Evolutionary conservation across 345 rosid species (phyloP).

Genomic region (Limnanthes douglasii): DNA sequence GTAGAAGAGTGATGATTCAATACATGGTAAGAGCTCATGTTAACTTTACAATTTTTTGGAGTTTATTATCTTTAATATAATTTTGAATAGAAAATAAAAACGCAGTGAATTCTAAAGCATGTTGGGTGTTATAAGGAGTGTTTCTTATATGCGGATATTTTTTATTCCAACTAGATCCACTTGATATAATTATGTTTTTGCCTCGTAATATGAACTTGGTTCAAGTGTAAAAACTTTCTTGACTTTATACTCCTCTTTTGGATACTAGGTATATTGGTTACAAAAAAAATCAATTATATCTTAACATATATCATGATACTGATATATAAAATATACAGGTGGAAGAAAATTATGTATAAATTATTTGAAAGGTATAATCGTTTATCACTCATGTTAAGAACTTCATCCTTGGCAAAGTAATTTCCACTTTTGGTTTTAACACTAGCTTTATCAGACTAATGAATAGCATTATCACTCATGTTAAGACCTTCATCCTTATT

Average conservation of each 20-base stretch:
- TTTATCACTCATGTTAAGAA: too few species aligned
- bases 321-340: slow-evolving; percentile 2
- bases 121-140: too few species aligned
- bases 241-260: slow-evolving; percentile 14
- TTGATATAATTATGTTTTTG: slow-evolving; percentile 13
- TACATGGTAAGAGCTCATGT: too few species aligned
- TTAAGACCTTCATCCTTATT: too few species aligned
- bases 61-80: too few species aligned
- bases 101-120: neutral
- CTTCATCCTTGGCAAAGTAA: too few species aligned
- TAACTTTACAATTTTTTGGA: too few species aligned
- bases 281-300: neutral
- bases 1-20: too few species aligned
- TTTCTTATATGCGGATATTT: slow-evolving; percentile 8
- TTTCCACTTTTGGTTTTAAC: too few species aligned
- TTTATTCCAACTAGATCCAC: slow-evolving; percentile 11
- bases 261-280: slow-evolving; percentile 5
- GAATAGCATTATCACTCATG: too few species aligned
- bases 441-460: too few species aligned
- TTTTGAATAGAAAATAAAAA: too few species aligned
- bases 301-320: neutral
- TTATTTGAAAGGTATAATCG: slow-evolving; percentile 9
- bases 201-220: slow-evolving; percentile 10
- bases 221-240: slow-evolving; percentile 14
- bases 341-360: slow-evolving; percentile 11